phyloP scores from a whole-genome alignment of 2,329 filamentous ascomycete genomes.

The Sphaerulina musiva region DNA sequence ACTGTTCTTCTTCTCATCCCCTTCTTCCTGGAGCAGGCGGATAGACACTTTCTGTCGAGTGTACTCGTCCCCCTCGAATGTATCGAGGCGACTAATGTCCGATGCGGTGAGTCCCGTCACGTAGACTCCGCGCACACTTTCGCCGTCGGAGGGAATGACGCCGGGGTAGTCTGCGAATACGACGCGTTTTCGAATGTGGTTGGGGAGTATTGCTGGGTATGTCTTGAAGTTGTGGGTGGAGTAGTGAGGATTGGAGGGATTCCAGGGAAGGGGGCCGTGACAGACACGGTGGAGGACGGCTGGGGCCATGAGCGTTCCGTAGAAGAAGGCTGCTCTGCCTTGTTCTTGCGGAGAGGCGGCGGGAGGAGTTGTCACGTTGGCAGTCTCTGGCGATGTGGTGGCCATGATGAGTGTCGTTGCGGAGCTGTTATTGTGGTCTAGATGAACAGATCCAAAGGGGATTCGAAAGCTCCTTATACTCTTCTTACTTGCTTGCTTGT shows the following conservation, averaged over 20 bases:
- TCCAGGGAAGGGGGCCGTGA: constrained; percentile 51
- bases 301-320: constrained; percentile 71
- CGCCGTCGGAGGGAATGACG: constrained; percentile 47
- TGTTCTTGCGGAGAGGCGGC: not conserved
- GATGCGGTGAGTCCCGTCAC: constrained; percentile 71
- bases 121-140: constrained; percentile 65
- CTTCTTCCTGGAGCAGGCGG: not conserved
- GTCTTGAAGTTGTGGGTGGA: constrained; percentile 51
- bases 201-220: constrained; percentile 67
- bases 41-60: constrained; percentile 47
- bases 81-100: constrained; percentile 69
- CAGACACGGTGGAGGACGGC: constrained; percentile 81
- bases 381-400: not conserved
- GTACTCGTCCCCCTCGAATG: constrained; percentile 77
- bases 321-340: constrained; percentile 55
- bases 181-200: constrained; percentile 67
- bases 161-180: constrained; percentile 70
- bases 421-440: not conserved
- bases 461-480: not conserved
- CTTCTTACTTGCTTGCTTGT: not conserved
- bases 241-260: constrained; percentile 46
- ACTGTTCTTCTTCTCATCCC: not conserved
- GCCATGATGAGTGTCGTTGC: not conserved
- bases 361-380: not conserved
- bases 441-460: not conserved